Conservation (phyloP, 768 basidiomycete species). For the Suillus paluster region DNA sequence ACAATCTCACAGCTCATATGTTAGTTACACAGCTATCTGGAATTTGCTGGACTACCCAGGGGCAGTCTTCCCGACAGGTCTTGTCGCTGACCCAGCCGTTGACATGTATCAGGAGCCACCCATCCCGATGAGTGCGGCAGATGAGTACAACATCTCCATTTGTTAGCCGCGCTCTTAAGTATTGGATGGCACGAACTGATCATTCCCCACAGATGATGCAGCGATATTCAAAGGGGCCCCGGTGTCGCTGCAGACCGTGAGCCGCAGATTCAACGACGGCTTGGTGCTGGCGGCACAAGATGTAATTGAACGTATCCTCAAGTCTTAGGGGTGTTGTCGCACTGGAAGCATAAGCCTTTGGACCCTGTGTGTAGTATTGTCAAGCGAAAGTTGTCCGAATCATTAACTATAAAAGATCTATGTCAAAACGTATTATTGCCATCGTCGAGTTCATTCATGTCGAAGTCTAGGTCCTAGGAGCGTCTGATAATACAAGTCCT, state of each 20-base stretch:
- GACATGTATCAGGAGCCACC: conserved; percentile 21
- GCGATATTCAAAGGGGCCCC: conserved; percentile 20
- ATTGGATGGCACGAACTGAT: conserved; percentile 12
- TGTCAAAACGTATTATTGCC: not conserved
- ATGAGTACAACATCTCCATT: conserved; percentile 19
- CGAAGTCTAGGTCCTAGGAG: not conserved
- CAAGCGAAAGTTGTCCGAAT: not conserved
- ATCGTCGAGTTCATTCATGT: too few species aligned
- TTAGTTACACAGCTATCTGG: conserved; percentile 45
- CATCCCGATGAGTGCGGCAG: conserved; percentile 21
- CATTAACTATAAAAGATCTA: not conserved
- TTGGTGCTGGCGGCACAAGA: conserved; percentile 30
- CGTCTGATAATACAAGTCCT: not conserved
- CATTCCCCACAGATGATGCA: conserved; percentile 24
- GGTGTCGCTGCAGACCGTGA: conserved; percentile 26
- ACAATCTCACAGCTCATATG: conserved; percentile 37
- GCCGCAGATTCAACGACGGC: conserved; percentile 31
- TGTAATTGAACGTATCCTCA: conserved; percentile 29
- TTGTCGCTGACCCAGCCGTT: conserved; percentile 28
- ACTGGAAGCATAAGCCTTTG: not conserved
- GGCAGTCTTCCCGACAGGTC: conserved; percentile 49
- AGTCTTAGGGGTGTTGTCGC: conserved; percentile 20
- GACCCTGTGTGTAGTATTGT: not conserved
- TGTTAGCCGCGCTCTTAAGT: conserved; percentile 19
- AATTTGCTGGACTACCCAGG: conserved; percentile 51